These are phyloP conservation scores for Meira miltonrushii DNA, from an alignment of 1,284 basidiomycete genomes.

Conservation along the genomic window DNA sequence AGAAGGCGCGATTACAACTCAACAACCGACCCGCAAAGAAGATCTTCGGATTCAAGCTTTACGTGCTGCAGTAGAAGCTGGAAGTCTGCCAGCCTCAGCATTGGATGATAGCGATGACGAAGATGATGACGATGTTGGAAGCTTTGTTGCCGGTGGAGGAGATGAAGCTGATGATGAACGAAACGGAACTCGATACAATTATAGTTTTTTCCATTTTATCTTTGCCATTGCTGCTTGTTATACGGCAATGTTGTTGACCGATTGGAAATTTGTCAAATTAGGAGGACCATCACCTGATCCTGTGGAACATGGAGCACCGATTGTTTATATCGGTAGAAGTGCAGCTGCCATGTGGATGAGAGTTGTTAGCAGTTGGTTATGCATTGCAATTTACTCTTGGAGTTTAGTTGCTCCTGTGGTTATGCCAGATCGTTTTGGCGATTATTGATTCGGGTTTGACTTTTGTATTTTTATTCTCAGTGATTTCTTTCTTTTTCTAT, in stretches of 20 bases:
- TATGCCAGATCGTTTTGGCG: constrained; percentile 55
- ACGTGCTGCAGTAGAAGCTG: constrained; percentile 89
- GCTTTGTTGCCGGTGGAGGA: constrained; percentile 53
- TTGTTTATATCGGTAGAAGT: constrained; percentile 90
- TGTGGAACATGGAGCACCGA: constrained; percentile 58
- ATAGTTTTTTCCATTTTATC: constrained; percentile 97
- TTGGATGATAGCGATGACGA: constrained; percentile 70
- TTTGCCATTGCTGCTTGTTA: constrained; percentile 97
- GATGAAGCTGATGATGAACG: constrained; percentile 87
- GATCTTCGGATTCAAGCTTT: constrained; percentile 89
- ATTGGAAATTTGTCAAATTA: constrained; percentile 65
- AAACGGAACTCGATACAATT: constrained; percentile 95
- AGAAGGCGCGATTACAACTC: constrained; percentile 63
- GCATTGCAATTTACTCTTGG: constrained; percentile 36
- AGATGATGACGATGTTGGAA: constrained; percentile 60
- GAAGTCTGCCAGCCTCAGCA: constrained; percentile 87
- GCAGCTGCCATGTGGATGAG: constrained; percentile 99
- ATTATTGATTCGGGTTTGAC: background rate
- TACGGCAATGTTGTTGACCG: constrained; percentile 94
- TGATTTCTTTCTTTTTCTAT: background rate
- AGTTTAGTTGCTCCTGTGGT: constrained; percentile 71
- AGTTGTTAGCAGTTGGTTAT: constrained; percentile 76
- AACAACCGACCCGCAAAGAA: constrained; percentile 79
- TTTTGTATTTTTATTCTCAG: background rate
- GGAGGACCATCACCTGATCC: constrained; percentile 31